Percentiles rank a stretch among this genome's conserved stretches.
Evolutionary conservation across 768 basidiomycete genomes (phyloP).

Genomic region (Arthromyces matolae): DNA sequence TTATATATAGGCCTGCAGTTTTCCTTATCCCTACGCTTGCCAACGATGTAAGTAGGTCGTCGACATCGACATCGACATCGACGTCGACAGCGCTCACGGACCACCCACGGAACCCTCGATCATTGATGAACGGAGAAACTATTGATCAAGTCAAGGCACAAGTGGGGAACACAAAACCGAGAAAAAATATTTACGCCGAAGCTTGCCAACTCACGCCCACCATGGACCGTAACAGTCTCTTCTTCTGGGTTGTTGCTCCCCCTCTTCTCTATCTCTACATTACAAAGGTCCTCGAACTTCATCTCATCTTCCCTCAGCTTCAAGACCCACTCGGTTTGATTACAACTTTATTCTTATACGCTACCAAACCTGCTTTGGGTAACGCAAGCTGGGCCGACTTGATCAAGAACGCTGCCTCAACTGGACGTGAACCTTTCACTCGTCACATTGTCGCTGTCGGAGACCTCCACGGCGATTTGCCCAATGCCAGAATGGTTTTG

Average conservation of each 20-base stretch:
- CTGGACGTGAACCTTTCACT: slow-evolving; percentile 27
- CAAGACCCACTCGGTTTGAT: slow-evolving; percentile 5
- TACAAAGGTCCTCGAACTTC: slow-evolving; percentile 18
- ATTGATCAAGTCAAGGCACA: too few relatives aligned
- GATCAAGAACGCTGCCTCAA: neutral
- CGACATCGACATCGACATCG: too few relatives aligned
- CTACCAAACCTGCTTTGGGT: slow-evolving; percentile 15
- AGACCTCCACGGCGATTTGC: slow-evolving; percentile 87
- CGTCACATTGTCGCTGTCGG: slow-evolving; percentile 83
- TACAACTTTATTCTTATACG: slow-evolving; percentile 5
- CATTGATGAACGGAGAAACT: too few relatives aligned
- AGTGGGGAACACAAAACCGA: too few relatives aligned
- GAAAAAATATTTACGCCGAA: too few relatives aligned
- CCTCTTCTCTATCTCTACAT: slow-evolving; percentile 17
- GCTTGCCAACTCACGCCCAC: too few relatives aligned
- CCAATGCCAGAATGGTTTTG: slow-evolving; percentile 76
- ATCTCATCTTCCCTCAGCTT: slow-evolving; percentile 17
- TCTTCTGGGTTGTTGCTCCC: slow-evolving; percentile 14
- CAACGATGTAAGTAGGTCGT: too few relatives aligned
- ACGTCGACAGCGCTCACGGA: too few relatives aligned
- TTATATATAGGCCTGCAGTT: slow-evolving; percentile 12
- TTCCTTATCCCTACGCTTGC: slow-evolving; percentile 19
- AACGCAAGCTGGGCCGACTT: slow-evolving; percentile 7
- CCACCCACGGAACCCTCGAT: too few relatives aligned
- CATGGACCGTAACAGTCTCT: slow-evolving; percentile 6